Evolutionary conservation across 2,329 filamentous ascomycete genomes (phyloP), one percentile per base, ranked within the genome.

Genomic region (Hortaea sp.): DNA sequence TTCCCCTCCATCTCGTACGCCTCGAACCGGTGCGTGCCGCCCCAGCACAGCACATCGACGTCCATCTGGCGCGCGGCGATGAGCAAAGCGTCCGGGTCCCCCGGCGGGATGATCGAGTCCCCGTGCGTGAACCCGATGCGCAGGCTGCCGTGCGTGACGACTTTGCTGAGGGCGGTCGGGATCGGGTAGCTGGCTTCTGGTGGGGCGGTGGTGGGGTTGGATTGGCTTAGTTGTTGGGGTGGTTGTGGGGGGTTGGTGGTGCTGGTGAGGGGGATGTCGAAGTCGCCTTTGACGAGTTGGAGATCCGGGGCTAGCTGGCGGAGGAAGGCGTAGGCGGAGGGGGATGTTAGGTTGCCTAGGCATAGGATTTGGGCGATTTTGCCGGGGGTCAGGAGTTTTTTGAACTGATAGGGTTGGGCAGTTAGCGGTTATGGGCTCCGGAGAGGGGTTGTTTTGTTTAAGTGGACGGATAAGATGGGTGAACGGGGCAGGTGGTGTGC

Each of bases 61-160:
- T 84, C 81, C 79, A 84, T 83, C 63, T 84, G 81, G 34, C 81
- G 70, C 39, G 81, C 81, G 4, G 80, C 79, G 50, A 84, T 84
- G 55, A 84, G 67, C 52, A 84, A 60, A 37, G 75, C 77, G 61
- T 84, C 81, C 27, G 80, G 77, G 63, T 84, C 81, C 29, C 77
- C 77, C 0, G 75, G 78, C n/a, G 80, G 79, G 47, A 84, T 77
- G 55, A 84, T 82, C n/a, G 78, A 82, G 58, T 84, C 80, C 40
- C 81, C 81, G 66, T 84, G 81, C 30, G 80, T 84, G 63, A 84
- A 83, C 43, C 81, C 81, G 58, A 84, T 83, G 37, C 81, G 75
- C 39, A 84, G 69, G 52, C 72, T 76, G 44, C 81, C 81, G 61
- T 84, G 81, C n/a, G 76, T 82, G 49, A 84, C 79, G 39, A 84